Evolutionary conservation across 768 basidiomycete genomes (phyloP), one percentile per base, ranked within the genome.

Genomic region (Cystobasidiopsis lactophilus): DNA sequence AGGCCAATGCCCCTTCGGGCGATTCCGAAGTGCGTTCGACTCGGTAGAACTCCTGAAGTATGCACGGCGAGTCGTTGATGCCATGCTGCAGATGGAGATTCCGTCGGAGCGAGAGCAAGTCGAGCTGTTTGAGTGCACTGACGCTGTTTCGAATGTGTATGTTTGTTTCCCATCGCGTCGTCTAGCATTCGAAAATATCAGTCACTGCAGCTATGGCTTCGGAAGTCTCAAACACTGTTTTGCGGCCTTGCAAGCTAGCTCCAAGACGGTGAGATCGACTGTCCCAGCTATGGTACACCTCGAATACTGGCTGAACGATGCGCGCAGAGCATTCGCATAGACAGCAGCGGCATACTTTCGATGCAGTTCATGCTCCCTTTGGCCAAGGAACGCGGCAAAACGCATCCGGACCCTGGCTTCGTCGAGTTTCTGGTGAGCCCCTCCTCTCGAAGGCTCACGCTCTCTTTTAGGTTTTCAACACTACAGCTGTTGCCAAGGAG

Each of bases 81-180:
- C 18, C 18, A 18, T 11, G 21, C 4, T 14, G 14, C 23, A 89
- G 85, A 84, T 95, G 78, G 89, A 98, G 67, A 96, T 89, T 57
- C 86, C 86, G 2, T 86, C 84, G 60, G 86, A 91, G 62, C 73
- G 75, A 45, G 86, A 93, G 47, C 82, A 96, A 0, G 72, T 95
- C 29, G 86, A 93, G 66, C 76, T 78, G 0, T 86, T 93, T 60
- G 83, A 91, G 55, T 95, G 89, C 64, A 69, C 66, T 11, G 69
- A 71, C 33, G 67, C 69, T 5, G 73, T 86, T 30, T 72, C 70
- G 33, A 84, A 83, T 65, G 82, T 78, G 86, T 86, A 57, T 43
- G 70, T 50, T 30, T 5, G 0, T 1, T 11, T 38, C 26, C 35
- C 40, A 18, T 30, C 21, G 49, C 38, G n/a, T n/a, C n/a, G n/a